Conservation (phyloP, 371 early-diverging fungal genomes). For the Lichtheimia hyalospora region DNA sequence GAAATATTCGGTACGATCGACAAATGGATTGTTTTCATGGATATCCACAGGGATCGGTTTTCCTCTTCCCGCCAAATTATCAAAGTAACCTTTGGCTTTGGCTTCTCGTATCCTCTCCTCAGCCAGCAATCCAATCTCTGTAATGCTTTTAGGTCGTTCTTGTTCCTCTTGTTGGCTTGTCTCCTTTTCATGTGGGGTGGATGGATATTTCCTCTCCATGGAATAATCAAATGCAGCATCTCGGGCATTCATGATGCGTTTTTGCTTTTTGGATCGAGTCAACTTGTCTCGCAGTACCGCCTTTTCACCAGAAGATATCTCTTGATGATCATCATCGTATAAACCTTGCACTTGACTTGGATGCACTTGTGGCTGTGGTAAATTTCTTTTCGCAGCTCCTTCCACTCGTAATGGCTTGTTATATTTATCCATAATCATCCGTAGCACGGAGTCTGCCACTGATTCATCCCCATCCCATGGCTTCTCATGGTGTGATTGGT, state of each 20-base stretch:
- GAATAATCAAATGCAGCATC: constrained; percentile 29
- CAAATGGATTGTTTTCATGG: constrained; percentile 38
- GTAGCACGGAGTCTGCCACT: constrained; percentile 24
- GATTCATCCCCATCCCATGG: constrained; percentile 36
- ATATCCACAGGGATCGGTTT: constrained; percentile 39
- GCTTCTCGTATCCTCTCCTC: constrained; percentile 45
- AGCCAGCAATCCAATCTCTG: constrained; percentile 26
- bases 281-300: constrained; percentile 14
- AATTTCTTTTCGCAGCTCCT: constrained; percentile 31
- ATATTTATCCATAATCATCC: constrained; percentile 40
- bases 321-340: not conserved
- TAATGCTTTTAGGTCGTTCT: constrained; percentile 14
- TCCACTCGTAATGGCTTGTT: constrained; percentile 27
- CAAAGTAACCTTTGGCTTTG: constrained; percentile 45
- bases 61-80: constrained; percentile 43
- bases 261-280: constrained; percentile 17
- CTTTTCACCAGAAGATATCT: constrained; percentile 17
- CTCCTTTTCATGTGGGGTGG: constrained; percentile 9
- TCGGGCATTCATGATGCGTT: constrained; percentile 19
- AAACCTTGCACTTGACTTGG: constrained; percentile 7
- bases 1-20: constrained; percentile 42
- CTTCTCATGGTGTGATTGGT: constrained; percentile 22
- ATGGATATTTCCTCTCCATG: constrained; percentile 15
- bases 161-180: constrained; percentile 13
- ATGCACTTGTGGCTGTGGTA: constrained; percentile 24